Conservation (phyloP, 208 protist species). For the Leishmania tropica region DNA sequence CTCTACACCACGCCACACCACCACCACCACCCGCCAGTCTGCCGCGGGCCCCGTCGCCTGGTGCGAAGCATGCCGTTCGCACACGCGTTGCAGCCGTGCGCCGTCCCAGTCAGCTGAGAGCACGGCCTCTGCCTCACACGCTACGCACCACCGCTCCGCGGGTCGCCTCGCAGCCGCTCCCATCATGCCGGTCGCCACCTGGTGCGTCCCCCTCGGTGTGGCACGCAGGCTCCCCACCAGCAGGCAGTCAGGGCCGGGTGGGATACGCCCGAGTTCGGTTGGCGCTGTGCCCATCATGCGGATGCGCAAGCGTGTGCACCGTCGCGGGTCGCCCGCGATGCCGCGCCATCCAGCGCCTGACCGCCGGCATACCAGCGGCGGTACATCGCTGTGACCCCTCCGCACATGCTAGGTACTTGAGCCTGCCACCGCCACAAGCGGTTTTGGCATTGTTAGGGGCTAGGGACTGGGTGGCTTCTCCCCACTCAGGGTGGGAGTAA, state of each 20-base stretch:
- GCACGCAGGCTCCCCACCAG: neutral
- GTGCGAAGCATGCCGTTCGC: neutral
- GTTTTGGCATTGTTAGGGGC: neutral
- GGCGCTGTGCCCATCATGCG: neutral
- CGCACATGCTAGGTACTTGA: neutral
- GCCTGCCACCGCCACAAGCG: neutral
- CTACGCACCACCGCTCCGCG: neutral
- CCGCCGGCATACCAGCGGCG: too few species aligned
- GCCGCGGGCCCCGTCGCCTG: neutral
- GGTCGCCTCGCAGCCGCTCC: neutral
- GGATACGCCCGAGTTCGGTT: neutral
- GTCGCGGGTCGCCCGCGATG: neutral
- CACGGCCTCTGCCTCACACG: neutral
- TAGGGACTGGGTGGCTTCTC: neutral
- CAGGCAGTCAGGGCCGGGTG: neutral
- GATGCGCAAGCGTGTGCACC: neutral
- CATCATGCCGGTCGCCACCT: neutral
- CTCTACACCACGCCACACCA: too few species aligned
- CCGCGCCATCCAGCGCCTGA: neutral
- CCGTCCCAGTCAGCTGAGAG: neutral
- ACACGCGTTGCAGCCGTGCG: neutral
- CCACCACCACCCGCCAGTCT: neutral
- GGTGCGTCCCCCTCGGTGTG: neutral
- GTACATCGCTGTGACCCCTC: neutral
- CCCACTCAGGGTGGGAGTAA: neutral